phyloP scores from a whole-genome alignment of 768 basidiomycete genomes.

The Xerocomellus amylosporus region DNA sequence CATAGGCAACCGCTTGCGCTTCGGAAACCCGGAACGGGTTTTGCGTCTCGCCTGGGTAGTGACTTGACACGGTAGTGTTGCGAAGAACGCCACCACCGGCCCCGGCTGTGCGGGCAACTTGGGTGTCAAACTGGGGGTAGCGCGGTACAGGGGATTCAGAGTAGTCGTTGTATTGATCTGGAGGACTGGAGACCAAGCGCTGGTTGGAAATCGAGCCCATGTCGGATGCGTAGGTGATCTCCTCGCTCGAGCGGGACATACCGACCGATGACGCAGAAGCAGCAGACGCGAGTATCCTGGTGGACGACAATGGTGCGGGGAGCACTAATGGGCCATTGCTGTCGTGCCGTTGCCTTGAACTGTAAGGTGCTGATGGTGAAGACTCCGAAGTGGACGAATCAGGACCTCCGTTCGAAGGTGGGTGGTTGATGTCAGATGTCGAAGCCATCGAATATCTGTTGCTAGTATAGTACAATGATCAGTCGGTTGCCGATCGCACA shows the following conservation, averaged over 20 bases:
- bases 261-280: conserved; percentile 42
- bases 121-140: conserved; percentile 38
- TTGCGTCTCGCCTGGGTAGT: conserved; percentile 46
- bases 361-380: conserved; percentile 33
- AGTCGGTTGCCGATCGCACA: conserved; percentile 6
- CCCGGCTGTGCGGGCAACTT: conserved; percentile 39
- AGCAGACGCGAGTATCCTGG: conserved; percentile 46
- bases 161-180: conserved; percentile 33
- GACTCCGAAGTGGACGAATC: conserved; percentile 67
- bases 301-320: conserved; percentile 69
- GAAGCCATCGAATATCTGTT: conserved; percentile 78
- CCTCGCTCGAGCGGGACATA: conserved; percentile 45
- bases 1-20: conserved; percentile 40
- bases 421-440: conserved; percentile 67
- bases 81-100: conserved; percentile 40
- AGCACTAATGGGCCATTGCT: conserved; percentile 71
- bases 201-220: conserved; percentile 41
- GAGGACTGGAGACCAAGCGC: conserved; percentile 39
- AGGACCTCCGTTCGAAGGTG: conserved; percentile 45
- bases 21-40: conserved; percentile 59
- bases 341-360: conserved; percentile 59
- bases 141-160: conserved; percentile 18
- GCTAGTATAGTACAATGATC: conserved; percentile 31
- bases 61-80: conserved; percentile 35
- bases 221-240: conserved; percentile 34